phyloP scores from a whole-genome alignment of 345 rosid genomes.

The Lepidium aucheri region DNA sequence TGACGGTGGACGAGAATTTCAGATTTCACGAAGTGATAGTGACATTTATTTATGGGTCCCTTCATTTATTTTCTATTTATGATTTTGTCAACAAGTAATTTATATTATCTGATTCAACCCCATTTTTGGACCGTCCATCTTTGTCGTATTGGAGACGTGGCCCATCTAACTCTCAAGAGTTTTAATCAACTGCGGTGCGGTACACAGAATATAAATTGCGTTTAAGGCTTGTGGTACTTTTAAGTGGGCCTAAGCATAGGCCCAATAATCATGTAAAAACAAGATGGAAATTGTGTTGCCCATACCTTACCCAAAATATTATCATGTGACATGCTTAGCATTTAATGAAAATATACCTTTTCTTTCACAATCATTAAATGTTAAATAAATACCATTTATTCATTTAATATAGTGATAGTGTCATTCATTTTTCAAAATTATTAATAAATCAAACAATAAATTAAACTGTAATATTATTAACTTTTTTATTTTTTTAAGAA shows the following conservation, averaged over 20 bases:
- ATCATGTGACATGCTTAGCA: slow-evolving; percentile 22
- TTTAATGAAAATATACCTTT: not conserved
- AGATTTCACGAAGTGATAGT: not conserved
- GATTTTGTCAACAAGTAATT: not conserved
- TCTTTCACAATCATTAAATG: not conserved
- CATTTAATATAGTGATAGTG: not conserved
- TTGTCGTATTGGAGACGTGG: not conserved
- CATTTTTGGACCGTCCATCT: not conserved
- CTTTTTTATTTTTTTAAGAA: no score
- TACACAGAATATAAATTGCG: not conserved
- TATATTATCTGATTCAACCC: not conserved
- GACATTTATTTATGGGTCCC: not conserved
- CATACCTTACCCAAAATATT: slow-evolving; percentile 9
- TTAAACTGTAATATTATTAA: not conserved
- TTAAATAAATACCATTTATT: not conserved
- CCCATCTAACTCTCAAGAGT: not conserved
- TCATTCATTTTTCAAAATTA: not conserved
- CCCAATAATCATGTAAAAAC: not conserved
- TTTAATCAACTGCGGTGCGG: not conserved
- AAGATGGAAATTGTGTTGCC: slow-evolving; percentile 7
- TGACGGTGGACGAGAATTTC: not conserved
- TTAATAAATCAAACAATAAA: not conserved
- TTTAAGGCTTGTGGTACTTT: no score
- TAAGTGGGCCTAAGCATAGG: not conserved
- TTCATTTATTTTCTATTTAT: not conserved